Base-by-base conservation (phyloP, 73 alveolate genomes). In the Tetrahymena elliotti region DNA sequence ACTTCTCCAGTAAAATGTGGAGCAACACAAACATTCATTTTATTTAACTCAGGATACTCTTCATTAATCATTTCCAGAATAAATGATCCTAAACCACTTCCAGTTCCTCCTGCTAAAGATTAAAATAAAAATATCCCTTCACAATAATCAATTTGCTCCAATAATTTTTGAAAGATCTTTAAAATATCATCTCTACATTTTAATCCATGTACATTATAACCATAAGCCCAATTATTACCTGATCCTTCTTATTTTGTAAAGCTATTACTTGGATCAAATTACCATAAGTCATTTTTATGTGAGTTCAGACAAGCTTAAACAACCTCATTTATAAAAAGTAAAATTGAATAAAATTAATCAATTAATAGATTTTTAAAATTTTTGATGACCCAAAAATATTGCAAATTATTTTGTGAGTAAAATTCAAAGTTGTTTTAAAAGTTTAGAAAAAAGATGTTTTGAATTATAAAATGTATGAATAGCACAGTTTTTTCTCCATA, bases 1-100 rank as follows among this genome's bases (percentile, higher is more conserved):
- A 94, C 96, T 83, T 94, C 96, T n/a, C 96, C 96, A 36, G 96
- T 94, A 33, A 94, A 84, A 94, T 94, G 96, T 27, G 96, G 96
- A n/a, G 93, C 92, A 38, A 94, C 94, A 84, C 96, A 94, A 9
- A 94, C 93, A 40, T 94, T 94, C 39, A 94, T 83, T 10, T 83
- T 83, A 37, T 68, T 93, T 4, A 94, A 41, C 34, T 94, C 96
- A 34, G 96, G 96, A 18, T 94, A 94, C 38, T 93, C 41, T 10
- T 94, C 96, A 33, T 93, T 84, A 40, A 94, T 83, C 93, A 94
- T 38, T 83, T 94, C 96, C 22, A 94, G 84, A 2, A 94, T 83
- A 83, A 83, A 94, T 6, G 96, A 94, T 6, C 96, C 96, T 84
- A 94, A 38, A 7, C 96, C 96, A 40, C 94, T 83, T 18, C 96